These are phyloP conservation scores for Hansenula anomala DNA, from an alignment of 1,139 yeast genomes.

Conservation along the genomic window DNA sequence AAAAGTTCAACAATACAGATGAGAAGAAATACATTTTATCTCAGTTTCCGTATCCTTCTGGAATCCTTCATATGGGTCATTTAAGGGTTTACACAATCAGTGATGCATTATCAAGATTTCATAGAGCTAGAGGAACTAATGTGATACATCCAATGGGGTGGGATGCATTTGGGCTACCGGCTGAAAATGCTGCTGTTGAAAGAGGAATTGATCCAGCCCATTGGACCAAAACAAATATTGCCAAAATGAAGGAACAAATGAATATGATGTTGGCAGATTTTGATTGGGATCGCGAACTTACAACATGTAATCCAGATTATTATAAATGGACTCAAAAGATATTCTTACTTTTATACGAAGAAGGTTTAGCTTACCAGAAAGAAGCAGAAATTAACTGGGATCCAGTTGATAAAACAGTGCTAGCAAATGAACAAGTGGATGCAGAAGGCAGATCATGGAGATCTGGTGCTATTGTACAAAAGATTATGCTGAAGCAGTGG, in stretches of 20 bases:
- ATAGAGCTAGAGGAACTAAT: constrained; percentile 67
- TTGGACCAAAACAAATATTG: constrained; percentile 80
- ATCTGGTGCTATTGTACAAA: constrained; percentile 92
- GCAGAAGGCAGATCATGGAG: constrained; percentile 90
- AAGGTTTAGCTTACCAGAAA: constrained; percentile 79
- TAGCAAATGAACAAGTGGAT: constrained; percentile 97
- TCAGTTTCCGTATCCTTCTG: constrained; percentile 97
- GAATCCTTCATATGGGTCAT: constrained; percentile 89
- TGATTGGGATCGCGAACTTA: constrained; percentile 88
- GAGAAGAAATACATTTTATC: constrained; percentile 63
- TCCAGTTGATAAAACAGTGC: constrained; percentile 88
- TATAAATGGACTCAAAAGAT: constrained; percentile 91
- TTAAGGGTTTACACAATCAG: constrained; percentile 87
- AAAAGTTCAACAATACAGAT: constrained; percentile 19
- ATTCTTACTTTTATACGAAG: constrained; percentile 63
- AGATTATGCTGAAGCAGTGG: constrained; percentile 81
- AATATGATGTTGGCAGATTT: constrained; percentile 73
- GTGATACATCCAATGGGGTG: constrained; percentile 98
- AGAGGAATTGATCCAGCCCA: constrained; percentile 69
- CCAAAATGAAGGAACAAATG: constrained; percentile 83
- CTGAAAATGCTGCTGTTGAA: constrained; percentile 96
- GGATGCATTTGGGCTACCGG: constrained; percentile 98
- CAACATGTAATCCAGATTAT: constrained; percentile 86
- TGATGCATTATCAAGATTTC: constrained; percentile 76
- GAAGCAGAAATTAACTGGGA: constrained; percentile 96